Evolutionary conservation across 257 asterid genomes (phyloP), one percentile per base, ranked within the genome.

Genomic region (Solanum dulcamara): DNA sequence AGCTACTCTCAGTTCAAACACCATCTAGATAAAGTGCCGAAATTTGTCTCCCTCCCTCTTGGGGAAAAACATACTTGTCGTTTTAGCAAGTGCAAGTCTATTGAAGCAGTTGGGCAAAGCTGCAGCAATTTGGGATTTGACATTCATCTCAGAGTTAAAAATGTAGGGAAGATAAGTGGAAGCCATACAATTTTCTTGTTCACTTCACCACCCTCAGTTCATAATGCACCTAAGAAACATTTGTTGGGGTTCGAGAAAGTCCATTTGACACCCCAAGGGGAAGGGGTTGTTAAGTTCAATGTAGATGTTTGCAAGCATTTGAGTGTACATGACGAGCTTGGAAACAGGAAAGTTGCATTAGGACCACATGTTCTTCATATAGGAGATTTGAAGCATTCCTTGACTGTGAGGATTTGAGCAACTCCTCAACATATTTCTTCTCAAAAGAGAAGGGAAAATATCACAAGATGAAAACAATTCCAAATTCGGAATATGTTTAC

Each of bases 291-390:
- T n/a, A 86, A 88, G 32, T 93, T 94, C 85, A 84, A 79, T 33
- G 89, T 93, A 15, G 92, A 93, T 85, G 93, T 92, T 50, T 94
- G 98, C 89, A 92, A 93, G 93, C 92, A 94, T 92, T 84, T 93
- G 89, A 90, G 95, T 86, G 83, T 90, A 51, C 93, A 90, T 84
- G 96, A 93, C 81, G 94, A 89, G 85, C 75, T 72, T 57, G 97
- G 97, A 18, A 87, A 88, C 15, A 84, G 85, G 86, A 94, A 91
- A 77, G 88, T 94, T 32, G 92, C 92, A 10, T 84, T 94, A 88
- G 96, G 98, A 26, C 85, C 92, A 42, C 91, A 94, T 89, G 28
- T 89, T 50, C 92, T 94, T 84, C 95, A 88, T 77, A 92, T 92
- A 37, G 96, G 95, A 46, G 74, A 86, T 87, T 89, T 94, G 89